These are phyloP conservation scores for Metschnikowia lochheadii DNA, from an alignment of 805 yeast genomes.

Conservation along the genomic window DNA sequence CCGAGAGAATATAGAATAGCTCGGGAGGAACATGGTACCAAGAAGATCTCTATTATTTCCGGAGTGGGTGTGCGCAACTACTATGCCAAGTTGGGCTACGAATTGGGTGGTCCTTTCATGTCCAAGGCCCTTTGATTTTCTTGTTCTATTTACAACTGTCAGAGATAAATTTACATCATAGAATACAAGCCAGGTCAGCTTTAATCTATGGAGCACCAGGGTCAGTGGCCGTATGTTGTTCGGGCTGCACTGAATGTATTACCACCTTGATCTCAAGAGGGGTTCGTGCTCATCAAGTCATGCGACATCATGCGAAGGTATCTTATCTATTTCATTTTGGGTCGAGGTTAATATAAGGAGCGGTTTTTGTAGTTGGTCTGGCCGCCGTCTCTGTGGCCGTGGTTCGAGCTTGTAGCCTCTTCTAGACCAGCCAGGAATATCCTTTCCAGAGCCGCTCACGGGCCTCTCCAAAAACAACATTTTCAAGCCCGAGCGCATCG, in stretches of 20 bases:
- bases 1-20: slow-evolving; percentile 96
- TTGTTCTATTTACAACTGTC: neutral
- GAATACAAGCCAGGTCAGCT: neutral
- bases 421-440: slow-evolving; percentile 87
- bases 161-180: neutral
- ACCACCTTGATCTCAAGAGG: neutral
- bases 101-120: slow-evolving; percentile 95
- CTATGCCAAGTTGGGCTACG: slow-evolving; percentile 87
- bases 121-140: slow-evolving; percentile 46
- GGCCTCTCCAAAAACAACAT: slow-evolving; percentile 67
- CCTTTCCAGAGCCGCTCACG: slow-evolving; percentile 77
- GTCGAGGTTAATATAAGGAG: neutral
- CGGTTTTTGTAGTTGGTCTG: neutral
- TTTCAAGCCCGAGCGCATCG: slow-evolving; percentile 74
- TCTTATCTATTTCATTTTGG: neutral
- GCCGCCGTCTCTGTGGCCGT: slow-evolving; percentile 8
- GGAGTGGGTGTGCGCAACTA: slow-evolving; percentile 98
- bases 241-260: neutral
- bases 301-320: neutral
- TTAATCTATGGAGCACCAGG: neutral
- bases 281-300: neutral
- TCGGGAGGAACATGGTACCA: slow-evolving; percentile 88
- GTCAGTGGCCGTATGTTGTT: neutral
- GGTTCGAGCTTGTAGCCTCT: slow-evolving; percentile 41
- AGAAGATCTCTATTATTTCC: slow-evolving; percentile 87